Percentiles rank a stretch among this genome's conserved stretches.
These are phyloP conservation scores for Volvox reticuliferus DNA, from an alignment of 139 green algal species.

Conservation along the genomic window DNA sequence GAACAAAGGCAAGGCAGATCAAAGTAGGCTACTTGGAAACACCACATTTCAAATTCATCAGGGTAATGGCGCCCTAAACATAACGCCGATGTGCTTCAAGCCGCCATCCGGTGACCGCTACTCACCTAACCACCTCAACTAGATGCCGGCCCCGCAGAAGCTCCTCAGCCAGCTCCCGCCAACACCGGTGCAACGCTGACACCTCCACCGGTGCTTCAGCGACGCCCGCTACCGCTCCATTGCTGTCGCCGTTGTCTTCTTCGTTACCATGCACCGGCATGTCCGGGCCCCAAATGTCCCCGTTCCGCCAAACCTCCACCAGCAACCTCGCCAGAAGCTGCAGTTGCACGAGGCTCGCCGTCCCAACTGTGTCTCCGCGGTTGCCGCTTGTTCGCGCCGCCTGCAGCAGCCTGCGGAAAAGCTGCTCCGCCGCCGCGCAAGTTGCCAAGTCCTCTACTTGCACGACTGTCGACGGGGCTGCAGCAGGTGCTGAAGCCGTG, in stretches of 20 bases:
- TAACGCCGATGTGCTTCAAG: too few relatives aligned
- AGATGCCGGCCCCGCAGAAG: conserved; percentile 4
- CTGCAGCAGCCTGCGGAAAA: conserved; percentile 3
- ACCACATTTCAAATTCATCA: too few relatives aligned
- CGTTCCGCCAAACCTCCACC: conserved; percentile 16
- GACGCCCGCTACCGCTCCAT: neutral
- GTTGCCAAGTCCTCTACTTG: neutral
- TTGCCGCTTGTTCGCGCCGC: neutral
- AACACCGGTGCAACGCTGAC: conserved; percentile 19
- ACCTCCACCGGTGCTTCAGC: neutral
- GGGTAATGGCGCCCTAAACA: neutral
- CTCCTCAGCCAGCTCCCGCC: neutral
- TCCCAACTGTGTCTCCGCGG: too few relatives aligned
- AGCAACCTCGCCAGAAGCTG: neutral
- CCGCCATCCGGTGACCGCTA: neutral
- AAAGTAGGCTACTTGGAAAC: too few relatives aligned
- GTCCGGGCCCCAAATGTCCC: neutral
- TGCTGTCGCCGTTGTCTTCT: too few relatives aligned
- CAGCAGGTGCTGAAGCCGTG: too few relatives aligned
- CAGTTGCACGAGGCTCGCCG: neutral
- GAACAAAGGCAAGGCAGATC: neutral
- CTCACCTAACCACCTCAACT: neutral
- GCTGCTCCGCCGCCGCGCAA: neutral
- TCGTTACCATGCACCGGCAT: too few relatives aligned
- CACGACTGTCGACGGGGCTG: neutral